Conservation (phyloP, 805 yeast genomes). For the Pichia cabralensis region DNA sequence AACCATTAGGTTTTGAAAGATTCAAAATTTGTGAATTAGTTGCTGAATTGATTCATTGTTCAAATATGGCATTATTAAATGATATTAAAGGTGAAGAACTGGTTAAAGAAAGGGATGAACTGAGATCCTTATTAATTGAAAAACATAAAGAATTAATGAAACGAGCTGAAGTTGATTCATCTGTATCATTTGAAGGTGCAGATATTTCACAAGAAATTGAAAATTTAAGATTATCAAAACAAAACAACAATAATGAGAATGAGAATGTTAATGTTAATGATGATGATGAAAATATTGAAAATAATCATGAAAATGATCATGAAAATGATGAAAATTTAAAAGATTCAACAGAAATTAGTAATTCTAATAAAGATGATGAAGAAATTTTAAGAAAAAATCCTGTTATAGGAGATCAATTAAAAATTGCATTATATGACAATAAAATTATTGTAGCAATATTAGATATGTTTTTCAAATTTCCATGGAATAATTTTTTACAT, state of each 20-base stretch:
- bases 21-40: slow-evolving; percentile 85
- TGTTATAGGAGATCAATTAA: slow-evolving; percentile 80
- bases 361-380: slow-evolving; percentile 16
- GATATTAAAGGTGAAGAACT: slow-evolving; percentile 62
- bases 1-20: slow-evolving; percentile 82
- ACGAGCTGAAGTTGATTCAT: slow-evolving; percentile 21
- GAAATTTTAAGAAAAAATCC: slow-evolving; percentile 41
- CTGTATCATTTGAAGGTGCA: slow-evolving; percentile 20
- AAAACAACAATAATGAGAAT: slow-evolving; percentile 6
- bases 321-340: slow-evolving; percentile 13
- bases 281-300: slow-evolving; percentile 8
- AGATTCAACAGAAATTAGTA: too few species aligned
- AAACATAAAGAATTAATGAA: slow-evolving; percentile 20
- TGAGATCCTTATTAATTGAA: slow-evolving; percentile 39
- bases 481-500: slow-evolving; percentile 97
- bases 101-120: slow-evolving; percentile 57
- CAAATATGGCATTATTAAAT: slow-evolving; percentile 90
- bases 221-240: slow-evolving; percentile 20
- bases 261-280: neutral
- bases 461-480: slow-evolving; percentile 67
- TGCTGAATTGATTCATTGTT: slow-evolving; percentile 92
- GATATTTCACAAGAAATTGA: slow-evolving; percentile 27
- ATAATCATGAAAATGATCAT: slow-evolving; percentile 14
- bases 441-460: slow-evolving; percentile 59
- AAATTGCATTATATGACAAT: slow-evolving; percentile 71